Conservation (phyloP, 164 flowering plant genomes). For the Umbellularia californica region DNA sequence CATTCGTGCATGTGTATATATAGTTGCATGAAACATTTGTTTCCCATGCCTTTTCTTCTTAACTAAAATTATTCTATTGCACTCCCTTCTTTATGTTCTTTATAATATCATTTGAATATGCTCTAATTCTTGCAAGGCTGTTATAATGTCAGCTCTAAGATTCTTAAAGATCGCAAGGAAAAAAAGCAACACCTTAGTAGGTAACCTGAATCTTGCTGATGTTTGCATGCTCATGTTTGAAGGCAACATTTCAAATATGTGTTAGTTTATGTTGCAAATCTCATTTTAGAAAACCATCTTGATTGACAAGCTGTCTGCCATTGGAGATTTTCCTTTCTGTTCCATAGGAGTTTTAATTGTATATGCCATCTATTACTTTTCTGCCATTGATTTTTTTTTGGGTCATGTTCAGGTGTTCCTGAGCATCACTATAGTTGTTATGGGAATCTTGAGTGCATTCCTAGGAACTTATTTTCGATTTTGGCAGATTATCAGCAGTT, state of each 20-base stretch:
- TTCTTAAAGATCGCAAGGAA: conserved; percentile 52
- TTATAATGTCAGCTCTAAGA: conserved; percentile 70
- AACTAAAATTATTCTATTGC: too few relatives aligned
- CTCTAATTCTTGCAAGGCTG: conserved; percentile 37
- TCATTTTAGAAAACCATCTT: too few relatives aligned
- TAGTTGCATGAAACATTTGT: too few relatives aligned
- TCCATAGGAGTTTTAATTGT: not conserved
- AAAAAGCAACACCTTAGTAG: conserved; percentile 56
- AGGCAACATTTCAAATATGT: not conserved
- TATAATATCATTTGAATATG: not conserved
- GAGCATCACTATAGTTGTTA: conserved; percentile 24
- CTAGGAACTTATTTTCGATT: conserved; percentile 60
- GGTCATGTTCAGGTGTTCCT: conserved; percentile 34
- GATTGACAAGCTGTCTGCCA: not conserved
- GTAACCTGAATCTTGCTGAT: conserved; percentile 23
- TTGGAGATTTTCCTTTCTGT: not conserved
- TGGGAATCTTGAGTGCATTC: conserved; percentile 46
- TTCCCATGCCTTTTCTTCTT: too few relatives aligned
- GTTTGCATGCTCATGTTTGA: not conserved
- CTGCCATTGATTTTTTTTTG: not conserved
- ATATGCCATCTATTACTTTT: not conserved
- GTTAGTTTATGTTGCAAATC: too few relatives aligned
- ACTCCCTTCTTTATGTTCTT: too few relatives aligned
- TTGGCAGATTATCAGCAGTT: conserved; percentile 20
- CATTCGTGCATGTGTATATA: too few relatives aligned